These are phyloP conservation scores for Pharnaceum exiguum DNA, from an alignment of 148 eudicot species.

Conservation along the genomic window DNA sequence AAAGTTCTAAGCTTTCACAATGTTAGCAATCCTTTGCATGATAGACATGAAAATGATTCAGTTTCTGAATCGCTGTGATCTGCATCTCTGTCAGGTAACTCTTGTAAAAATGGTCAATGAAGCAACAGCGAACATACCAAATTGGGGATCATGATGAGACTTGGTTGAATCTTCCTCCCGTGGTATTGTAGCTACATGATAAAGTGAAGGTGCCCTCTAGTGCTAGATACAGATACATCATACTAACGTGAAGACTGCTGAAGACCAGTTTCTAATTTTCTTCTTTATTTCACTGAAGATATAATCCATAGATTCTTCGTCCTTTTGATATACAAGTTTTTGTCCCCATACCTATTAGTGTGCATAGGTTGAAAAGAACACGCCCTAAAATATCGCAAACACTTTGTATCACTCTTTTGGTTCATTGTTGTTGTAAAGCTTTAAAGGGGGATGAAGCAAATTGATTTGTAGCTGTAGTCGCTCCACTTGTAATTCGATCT, in stretches of 20 bases:
- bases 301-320: background rate
- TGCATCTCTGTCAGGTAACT: conserved; percentile 50
- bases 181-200: background rate
- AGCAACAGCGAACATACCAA: conserved; percentile 79
- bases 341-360: background rate
- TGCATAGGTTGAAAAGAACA: background rate
- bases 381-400: background rate
- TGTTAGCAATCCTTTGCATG: too few relatives aligned
- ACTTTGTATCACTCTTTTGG: background rate
- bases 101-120: conserved; percentile 94
- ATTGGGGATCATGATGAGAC: conserved; percentile 50
- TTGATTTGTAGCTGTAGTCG: background rate
- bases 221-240: background rate
- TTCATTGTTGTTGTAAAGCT: background rate
- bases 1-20: too few relatives aligned
- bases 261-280: background rate
- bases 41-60: background rate
- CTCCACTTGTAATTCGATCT: background rate
- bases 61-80: background rate
- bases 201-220: background rate
- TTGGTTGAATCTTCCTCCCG: too few relatives aligned
- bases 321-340: background rate
- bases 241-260: conserved; percentile 3
- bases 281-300: background rate
- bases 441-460: conserved; percentile 4